Evolutionary conservation across 202 grass and related monocot genomes (phyloP), one percentile per base, ranked within the genome.

Genomic region (Setaria viridis): DNA sequence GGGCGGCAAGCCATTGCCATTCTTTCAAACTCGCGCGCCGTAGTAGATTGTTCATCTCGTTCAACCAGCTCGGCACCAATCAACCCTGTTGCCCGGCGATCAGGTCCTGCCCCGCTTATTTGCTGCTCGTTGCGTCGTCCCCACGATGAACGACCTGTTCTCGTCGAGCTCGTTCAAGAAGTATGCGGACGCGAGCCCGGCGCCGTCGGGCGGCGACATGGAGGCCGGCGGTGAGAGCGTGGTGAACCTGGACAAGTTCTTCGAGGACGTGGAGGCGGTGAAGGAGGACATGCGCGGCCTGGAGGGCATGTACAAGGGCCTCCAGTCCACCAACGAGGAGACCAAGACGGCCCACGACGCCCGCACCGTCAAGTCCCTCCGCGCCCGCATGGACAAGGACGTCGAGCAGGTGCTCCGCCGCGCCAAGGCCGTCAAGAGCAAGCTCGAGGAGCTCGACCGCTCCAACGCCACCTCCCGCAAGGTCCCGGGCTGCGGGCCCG

Each of bases 61-160:
- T 62, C 58, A 30, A 30, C 0, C 58, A 30, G 0, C 8, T 20
- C 11, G 9, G n/a, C 21, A 30, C 3, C 58, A 5, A n/a, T 20
- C 51, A 16, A 55, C 16, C 13, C 4, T 4, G 9, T 60, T 11
- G n/a, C 9, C 57, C 58, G n/a, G 29, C 11, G 21, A 62, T 62
- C 59, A 60, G 50, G 7, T 17, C 15, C 6, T 33, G 3, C 6
- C 9, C 19, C 62, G 13, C 6, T 65, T 7, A 34, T 21, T 30
- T 32, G 59, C 3, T 62, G 59, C 4, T 20, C 1, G 37, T 16
- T 1, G 11, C 1, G 9, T 53, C 19, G 56, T 25, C 29, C 35
- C 5, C 76, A 88, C 85, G 62, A 98, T 98, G 95, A 98, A 98
- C 87, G 95, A 98, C 72, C 87, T 98, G 9, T 95, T 98, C 87